phyloP scores from a whole-genome alignment of 2,329 filamentous ascomycete genomes.

The Apiospora sp. region DNA sequence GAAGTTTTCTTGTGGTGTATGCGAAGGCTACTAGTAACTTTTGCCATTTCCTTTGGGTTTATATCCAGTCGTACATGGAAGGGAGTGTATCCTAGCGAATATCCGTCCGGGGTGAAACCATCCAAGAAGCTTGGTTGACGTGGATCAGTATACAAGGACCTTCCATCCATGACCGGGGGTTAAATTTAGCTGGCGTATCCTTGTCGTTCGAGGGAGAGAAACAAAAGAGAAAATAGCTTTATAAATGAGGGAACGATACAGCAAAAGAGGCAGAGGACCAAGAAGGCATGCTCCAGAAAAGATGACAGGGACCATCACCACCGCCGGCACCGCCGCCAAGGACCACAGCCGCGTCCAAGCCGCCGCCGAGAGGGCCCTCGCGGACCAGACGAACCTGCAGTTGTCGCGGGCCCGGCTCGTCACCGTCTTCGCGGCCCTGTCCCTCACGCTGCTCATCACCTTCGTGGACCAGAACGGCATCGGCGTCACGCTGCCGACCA shows the following conservation, averaged over 20 bases:
- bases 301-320: not conserved
- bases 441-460: constrained; percentile 43
- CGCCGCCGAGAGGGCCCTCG: not conserved
- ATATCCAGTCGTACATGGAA: not conserved
- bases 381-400: constrained; percentile 19
- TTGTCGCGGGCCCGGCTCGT: constrained; percentile 44
- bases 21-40: no score
- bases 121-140: not conserved
- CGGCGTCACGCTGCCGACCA: constrained; percentile 47
- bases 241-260: not conserved
- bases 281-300: not conserved
- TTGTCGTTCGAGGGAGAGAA: not conserved
- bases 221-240: not conserved
- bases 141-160: not conserved
- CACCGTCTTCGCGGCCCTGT: constrained; percentile 40
- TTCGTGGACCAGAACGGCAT: constrained; percentile 49
- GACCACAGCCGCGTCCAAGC: not conserved
- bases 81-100: not conserved
- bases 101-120: not conserved
- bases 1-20: no score
- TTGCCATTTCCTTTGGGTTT: not conserved
- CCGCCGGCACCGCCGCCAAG: not conserved
- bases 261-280: not conserved
- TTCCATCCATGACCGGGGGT: no score
- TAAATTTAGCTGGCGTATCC: no score